These are phyloP conservation scores for Pyricularia sp. DNA, from an alignment of 2,329 filamentous ascomycete species.

Conservation along the genomic window DNA sequence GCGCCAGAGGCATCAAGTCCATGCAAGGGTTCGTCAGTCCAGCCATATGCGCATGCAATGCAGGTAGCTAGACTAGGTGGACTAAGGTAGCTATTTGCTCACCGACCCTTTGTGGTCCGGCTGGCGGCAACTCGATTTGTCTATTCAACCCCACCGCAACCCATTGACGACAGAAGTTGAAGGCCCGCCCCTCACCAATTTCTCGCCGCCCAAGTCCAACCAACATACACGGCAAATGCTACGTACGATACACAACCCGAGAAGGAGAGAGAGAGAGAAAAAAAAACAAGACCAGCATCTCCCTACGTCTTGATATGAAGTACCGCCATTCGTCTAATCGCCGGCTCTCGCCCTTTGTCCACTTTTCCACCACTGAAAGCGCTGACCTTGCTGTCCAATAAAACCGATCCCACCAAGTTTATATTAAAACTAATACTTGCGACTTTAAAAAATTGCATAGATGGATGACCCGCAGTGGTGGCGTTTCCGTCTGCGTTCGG, in stretches of 20 bases:
- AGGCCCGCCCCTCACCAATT: not conserved
- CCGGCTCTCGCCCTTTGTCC: not conserved
- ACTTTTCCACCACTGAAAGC: not conserved
- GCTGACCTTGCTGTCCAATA: not conserved
- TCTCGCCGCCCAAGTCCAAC: not conserved
- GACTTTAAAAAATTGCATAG: not conserved
- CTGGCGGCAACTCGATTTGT: constrained; percentile 19
- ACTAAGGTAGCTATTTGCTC: constrained; percentile 17
- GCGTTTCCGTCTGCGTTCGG: not conserved
- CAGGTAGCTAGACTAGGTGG: constrained; percentile 1
- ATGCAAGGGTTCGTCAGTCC: constrained; percentile 21
- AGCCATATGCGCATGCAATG: constrained; percentile 32
- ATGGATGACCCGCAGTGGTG: not conserved
- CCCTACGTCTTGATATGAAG: not conserved
- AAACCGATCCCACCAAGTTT: not conserved
- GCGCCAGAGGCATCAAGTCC: constrained; percentile 8
- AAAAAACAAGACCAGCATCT: not conserved
- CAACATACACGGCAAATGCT: not conserved
- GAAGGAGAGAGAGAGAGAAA: not conserved
- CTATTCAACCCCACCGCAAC: constrained; percentile 5
- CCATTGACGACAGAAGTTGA: not conserved
- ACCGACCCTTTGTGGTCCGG: constrained; percentile 30
- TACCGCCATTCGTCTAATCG: not conserved
- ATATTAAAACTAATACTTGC: not conserved
- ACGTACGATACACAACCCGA: not conserved